Evolutionary conservation across 2,329 filamentous ascomycete genomes (phyloP).

Genomic region (Monosporascus ibericus): DNA sequence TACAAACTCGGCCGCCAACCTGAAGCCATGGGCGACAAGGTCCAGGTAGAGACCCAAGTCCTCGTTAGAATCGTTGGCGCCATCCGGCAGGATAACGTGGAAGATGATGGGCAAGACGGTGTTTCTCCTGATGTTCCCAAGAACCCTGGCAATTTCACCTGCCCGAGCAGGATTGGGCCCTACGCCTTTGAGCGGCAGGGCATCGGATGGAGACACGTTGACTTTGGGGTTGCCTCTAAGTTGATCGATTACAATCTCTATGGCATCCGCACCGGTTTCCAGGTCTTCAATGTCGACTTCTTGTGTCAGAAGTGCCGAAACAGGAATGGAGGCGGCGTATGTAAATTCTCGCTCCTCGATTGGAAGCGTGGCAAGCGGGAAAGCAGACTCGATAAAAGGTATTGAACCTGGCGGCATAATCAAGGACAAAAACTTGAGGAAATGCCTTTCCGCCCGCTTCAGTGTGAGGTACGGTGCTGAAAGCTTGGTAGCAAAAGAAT

Average conservation of each 20-base stretch:
- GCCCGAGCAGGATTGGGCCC: constrained; percentile 27
- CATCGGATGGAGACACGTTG: no score
- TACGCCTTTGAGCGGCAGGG: no score
- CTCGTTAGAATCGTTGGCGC: constrained; percentile 14
- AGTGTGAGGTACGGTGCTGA: constrained; percentile 58
- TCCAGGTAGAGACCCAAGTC: constrained; percentile 41
- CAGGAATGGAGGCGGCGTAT: constrained; percentile 57
- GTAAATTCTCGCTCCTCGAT: constrained; percentile 59
- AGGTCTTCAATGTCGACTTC: constrained; percentile 57
- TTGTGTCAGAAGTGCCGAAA: constrained; percentile 48
- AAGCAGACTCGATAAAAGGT: constrained; percentile 57
- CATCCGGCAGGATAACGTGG: constrained; percentile 37
- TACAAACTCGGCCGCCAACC: constrained; percentile 57
- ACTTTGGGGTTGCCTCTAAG: no score
- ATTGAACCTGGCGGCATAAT: constrained; percentile 49
- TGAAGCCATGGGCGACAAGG: constrained; percentile 52
- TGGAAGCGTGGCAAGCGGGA: constrained; percentile 56
- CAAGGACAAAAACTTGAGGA: constrained; percentile 61
- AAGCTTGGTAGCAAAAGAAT: constrained; percentile 29
- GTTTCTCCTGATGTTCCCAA: constrained; percentile 56
- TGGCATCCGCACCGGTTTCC: constrained; percentile 61
- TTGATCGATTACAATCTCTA: constrained; percentile 50
- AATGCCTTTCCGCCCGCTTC: constrained; percentile 63
- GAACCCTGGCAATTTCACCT: constrained; percentile 48
- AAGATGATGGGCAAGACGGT: constrained; percentile 55